phyloP scores from a whole-genome alignment of 2,329 filamentous ascomycete species.

The Arthroderma sp. region DNA sequence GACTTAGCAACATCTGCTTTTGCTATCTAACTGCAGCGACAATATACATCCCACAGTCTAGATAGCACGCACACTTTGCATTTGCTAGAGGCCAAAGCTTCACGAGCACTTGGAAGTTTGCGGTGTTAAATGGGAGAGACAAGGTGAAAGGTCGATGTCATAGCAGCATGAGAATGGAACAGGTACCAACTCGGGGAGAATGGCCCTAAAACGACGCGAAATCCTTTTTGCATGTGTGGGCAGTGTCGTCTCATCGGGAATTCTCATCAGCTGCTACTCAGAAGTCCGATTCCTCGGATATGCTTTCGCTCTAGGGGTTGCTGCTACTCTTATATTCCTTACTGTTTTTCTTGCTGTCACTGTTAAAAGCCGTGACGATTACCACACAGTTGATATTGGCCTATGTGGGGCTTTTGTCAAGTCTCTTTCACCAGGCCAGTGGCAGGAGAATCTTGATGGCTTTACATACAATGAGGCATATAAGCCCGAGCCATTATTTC shows the following conservation, averaged over 20 bases:
- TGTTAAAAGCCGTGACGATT: conserved; percentile 28
- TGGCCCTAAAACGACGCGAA: conserved; percentile 34
- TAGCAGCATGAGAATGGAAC: no score
- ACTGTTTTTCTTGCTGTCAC: conserved; percentile 49
- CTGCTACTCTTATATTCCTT: conserved; percentile 42
- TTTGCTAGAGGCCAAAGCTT: no score
- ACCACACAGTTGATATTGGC: conserved; percentile 29
- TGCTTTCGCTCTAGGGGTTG: conserved; percentile 60
- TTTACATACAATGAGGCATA: conserved; percentile 56
- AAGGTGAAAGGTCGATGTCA: no score
- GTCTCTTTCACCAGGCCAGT: conserved; percentile 51
- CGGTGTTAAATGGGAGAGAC: no score
- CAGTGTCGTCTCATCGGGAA: conserved; percentile 69
- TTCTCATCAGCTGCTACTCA: conserved; percentile 70
- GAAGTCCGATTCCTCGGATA: conserved; percentile 72
- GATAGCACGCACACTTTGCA: no score
- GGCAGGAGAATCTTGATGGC: conserved; percentile 56
- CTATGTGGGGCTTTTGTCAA: conserved; percentile 24
- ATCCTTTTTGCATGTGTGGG: conserved; percentile 28
- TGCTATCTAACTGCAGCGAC: no score
- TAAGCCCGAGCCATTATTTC: conserved; percentile 55
- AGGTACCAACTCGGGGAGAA: conserved; percentile 17
- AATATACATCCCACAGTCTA: no score
- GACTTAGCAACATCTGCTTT: no score
- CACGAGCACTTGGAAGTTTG: no score